Conservation (phyloP, 345 rosid species). For the Physaria fendleri region DNA sequence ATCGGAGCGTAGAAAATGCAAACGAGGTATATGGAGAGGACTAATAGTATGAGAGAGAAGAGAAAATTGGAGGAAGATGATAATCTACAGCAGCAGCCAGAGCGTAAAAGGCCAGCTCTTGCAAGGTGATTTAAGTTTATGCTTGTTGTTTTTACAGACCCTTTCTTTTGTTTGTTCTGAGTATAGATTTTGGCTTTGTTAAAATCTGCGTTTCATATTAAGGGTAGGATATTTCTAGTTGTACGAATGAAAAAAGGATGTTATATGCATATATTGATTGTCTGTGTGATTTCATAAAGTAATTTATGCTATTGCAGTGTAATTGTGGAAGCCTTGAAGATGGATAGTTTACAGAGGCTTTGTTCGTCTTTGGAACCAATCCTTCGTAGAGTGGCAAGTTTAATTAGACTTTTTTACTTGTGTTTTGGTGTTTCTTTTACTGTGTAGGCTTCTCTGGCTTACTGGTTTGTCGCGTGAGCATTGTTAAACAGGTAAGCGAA, state of each 20-base stretch:
- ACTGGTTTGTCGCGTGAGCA: not conserved
- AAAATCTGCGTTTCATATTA: not conserved
- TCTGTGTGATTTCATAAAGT: not conserved
- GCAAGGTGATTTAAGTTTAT: conserved; percentile 48
- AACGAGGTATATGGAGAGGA: conserved; percentile 73
- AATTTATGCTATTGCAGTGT: conserved; percentile 48
- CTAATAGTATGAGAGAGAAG: conserved; percentile 77
- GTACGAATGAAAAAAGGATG: not conserved
- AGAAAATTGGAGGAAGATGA: conserved; percentile 56
- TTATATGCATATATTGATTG: not conserved
- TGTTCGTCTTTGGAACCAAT: conserved; percentile 96
- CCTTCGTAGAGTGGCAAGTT: conserved; percentile 86
- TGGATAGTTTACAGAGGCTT: conserved; percentile 92
- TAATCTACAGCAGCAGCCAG: conserved; percentile 44
- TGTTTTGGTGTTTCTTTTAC: not conserved
- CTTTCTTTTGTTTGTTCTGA: not conserved
- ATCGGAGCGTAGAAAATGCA: conserved; percentile 44
- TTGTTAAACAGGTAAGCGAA: conserved; percentile 73
- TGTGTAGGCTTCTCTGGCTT: not conserved
- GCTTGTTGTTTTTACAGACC: not conserved
- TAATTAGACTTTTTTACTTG: not conserved
- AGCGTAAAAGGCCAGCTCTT: conserved; percentile 84
- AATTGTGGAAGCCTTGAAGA: conserved; percentile 94
- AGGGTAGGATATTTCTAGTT: not conserved
- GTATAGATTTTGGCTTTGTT: not conserved